Base-by-base conservation (phyloP, 805 yeast genomes). In the Ascoidea rubescens region DNA sequence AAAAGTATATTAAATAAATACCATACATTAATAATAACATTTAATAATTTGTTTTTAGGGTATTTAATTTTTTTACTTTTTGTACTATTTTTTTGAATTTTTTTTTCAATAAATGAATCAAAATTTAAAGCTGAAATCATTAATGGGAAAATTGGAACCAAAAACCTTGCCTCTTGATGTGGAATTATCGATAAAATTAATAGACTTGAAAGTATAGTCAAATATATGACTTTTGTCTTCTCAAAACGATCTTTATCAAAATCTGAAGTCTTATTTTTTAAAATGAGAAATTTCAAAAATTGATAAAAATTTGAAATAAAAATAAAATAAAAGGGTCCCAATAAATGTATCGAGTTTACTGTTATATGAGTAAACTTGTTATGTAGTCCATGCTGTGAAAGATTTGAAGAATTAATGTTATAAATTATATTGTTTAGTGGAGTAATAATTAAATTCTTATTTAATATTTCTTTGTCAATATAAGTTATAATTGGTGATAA, bases 131-230 rank as follows among this genome's bases (percentile, higher is more conserved):
- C 57, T 46, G 62, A 55, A 10, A 64, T 56, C 51, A 79, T 61
- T 8, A 90, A 67, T 0, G 99, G 97, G 1, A 85, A 69, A 21
- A 84, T 61, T 0, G 99, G 98, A 0, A 81, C 62, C 47, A 95
- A 66, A 62, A 93, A 93, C 51, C 99, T 71, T n/a, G 88, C 71
- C 62, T 93, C 99, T 64, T 93, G 99, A 64, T 93, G 99, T 14
- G 95, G 95, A 28, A 88, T 73, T 0, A 79, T 2, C 0, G 97
- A 87, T 31, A 93, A 69, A 4, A 78, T 52, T 0, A 71, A 4
- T 1, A 87, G 31, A 0, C 89, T 95, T 4, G 96, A 79, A 1
- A 77, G 52, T 0, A 82, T 69, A 1, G 90, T 66, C 45, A 80
- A 66, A 55, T 79, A 75, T 1, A 90, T 81, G 1, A 83, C 68